Base-by-base conservation (phyloP, 805 yeast genomes). In the Isabelozyma heimii region DNA sequence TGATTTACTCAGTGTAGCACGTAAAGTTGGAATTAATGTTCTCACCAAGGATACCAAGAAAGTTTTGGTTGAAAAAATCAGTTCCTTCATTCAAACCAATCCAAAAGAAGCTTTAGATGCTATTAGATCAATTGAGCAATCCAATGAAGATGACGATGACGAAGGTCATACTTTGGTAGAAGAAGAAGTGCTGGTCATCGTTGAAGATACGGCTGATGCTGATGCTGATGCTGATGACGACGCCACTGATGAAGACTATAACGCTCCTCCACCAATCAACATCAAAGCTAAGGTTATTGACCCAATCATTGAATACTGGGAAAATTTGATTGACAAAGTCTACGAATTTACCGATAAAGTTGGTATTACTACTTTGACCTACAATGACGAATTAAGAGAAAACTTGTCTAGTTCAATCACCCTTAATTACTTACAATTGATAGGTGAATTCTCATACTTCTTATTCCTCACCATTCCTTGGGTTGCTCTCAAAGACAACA, bases 41-140 rank as follows among this genome's bases (percentile, higher is more conserved):
- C 56, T 62, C 44, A 52, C 70, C 40, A 73, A 73, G 54, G 77
- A 72, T 55, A 73, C 77, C 42, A 73, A 73, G 60, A 70, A 66
- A 55, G 59, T 67, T 4, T 67, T 73, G 58, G 58, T 71, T 27
- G 76, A 72, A 40, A 73, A 69, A 51, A 60, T 73, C 46, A 68
- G 65, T 33, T 54, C 49, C 7, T 69, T 58, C 52, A 57, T 70
- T 43, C 59, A 55, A 41, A 49, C 56, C 16, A 55, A 58, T 53
- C 70, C 70, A 8, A 62, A 59, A 28, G 61, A 55, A 41, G 66
- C 65, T 5, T 51, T 52, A 14, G 49, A 49, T 28, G 52, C 58
- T 15, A 56, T 66, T 15, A 52, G 52, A 46, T 43, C 53, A 8
- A 42, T 42, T 42, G 44, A 42, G 15, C 37, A 42, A 37, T 37